Conservation (phyloP, 345 rosid species). For the Populus simonii region DNA sequence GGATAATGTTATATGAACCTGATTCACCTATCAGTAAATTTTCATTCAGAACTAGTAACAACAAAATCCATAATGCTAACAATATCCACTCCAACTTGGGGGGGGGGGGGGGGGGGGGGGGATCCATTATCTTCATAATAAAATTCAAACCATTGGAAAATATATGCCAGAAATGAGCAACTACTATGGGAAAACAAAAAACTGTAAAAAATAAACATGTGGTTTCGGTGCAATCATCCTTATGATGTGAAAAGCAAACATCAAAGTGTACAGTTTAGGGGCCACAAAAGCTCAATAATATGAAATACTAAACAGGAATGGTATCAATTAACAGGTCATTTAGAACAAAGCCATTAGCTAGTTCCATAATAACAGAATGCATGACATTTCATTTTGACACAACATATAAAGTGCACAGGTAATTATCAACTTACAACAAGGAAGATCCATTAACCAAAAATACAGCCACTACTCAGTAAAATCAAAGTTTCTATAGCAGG, state of each 20-base stretch:
- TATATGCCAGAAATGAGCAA: neutral
- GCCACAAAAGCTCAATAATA: neutral
- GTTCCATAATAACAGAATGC: neutral
- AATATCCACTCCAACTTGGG: neutral
- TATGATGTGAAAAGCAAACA: too few relatives aligned
- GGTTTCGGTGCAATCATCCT: neutral
- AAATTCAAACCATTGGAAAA: neutral
- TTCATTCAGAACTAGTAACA: neutral
- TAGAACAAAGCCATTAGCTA: too few relatives aligned
- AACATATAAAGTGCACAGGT: neutral
- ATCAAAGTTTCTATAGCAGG: conserved; percentile 16
- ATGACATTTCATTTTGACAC: neutral
- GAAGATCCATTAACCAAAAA: conserved; percentile 5
- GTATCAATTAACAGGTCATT: neutral
- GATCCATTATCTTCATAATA: neutral
- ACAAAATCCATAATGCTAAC: neutral
- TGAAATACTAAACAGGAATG: neutral
- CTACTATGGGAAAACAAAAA: neutral
- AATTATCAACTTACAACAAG: neutral
- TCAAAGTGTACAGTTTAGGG: neutral
- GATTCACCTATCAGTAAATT: neutral
- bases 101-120: neutral
- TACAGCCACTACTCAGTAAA: conserved; percentile 17
- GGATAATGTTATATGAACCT: neutral
- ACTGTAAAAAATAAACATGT: neutral